Evolutionary conservation across 345 rosid genomes (phyloP).

Genomic region (Moricandia moricandioides): DNA sequence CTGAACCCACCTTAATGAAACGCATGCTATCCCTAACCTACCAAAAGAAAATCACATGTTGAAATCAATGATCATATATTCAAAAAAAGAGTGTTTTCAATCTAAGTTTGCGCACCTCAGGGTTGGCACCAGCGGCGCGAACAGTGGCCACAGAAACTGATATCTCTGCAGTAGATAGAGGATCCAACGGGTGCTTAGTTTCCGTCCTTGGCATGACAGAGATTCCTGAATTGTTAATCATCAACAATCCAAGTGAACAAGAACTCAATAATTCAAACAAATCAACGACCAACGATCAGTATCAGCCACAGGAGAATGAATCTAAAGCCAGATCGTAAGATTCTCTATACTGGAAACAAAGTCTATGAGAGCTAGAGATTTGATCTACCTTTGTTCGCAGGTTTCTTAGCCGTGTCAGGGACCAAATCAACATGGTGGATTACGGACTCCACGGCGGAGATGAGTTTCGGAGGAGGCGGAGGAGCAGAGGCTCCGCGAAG

Average conservation of each 20-base stretch:
- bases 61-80: no score
- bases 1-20: constrained; percentile 72
- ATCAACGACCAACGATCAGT: not conserved
- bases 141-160: constrained; percentile 90
- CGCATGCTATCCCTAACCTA: constrained; percentile 96
- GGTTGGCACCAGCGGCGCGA: constrained; percentile 88
- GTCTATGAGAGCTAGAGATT: not conserved
- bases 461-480: constrained; percentile 38
- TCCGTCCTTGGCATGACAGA: constrained; percentile 70
- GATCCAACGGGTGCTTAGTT: constrained; percentile 82
- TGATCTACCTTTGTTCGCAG: constrained; percentile 53
- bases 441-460: constrained; percentile 46
- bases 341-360: not conserved
- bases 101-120: constrained; percentile 51
- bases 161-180: constrained; percentile 84
- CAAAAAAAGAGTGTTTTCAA: not conserved
- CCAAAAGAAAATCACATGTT: constrained; percentile 16
- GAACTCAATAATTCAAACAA: not conserved
- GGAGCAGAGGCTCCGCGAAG: constrained; percentile 2
- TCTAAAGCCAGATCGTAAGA: not conserved
- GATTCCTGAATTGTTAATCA: constrained; percentile 43
- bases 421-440: constrained; percentile 57
- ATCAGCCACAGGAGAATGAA: not conserved
- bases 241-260: constrained; percentile 3
- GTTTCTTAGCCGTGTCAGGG: constrained; percentile 51